phyloP scores from a whole-genome alignment of 139 green algal genomes.

The Marvania coccoides region DNA sequence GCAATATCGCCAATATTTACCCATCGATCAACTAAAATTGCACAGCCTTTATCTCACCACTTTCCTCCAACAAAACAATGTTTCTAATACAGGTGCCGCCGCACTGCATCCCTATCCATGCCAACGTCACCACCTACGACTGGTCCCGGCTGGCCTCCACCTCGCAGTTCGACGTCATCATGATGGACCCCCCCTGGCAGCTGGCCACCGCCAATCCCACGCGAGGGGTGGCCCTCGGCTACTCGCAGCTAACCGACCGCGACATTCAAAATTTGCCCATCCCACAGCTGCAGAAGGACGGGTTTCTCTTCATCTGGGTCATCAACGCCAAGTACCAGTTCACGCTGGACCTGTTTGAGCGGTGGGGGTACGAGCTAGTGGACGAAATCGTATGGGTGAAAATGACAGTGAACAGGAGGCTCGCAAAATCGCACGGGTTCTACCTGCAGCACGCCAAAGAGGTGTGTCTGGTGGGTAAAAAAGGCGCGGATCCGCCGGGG shows the following conservation, averaged over 20 bases:
- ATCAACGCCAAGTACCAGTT: conserved; percentile 95
- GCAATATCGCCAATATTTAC: too few relatives aligned
- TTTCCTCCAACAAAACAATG: too few relatives aligned
- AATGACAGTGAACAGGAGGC: conserved; percentile 81
- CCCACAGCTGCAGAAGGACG: conserved; percentile 59
- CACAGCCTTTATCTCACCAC: too few relatives aligned
- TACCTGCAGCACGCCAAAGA: conserved; percentile 94
- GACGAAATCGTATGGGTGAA: conserved; percentile 96
- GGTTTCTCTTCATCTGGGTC: conserved; percentile 90
- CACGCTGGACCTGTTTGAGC: conserved; percentile 79
- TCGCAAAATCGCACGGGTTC: conserved; percentile 91
- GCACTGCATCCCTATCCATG: conserved; percentile 84
- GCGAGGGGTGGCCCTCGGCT: conserved; percentile 80
- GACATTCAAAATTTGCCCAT: conserved; percentile 79
- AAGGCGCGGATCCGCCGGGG: conserved; percentile 40
- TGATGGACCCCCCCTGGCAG: conserved; percentile 96
- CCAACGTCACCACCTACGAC: conserved; percentile 86
- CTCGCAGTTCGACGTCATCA: conserved; percentile 65
- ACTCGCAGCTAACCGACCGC: conserved; percentile 78
- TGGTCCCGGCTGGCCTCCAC: conserved; percentile 49
- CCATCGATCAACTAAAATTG: too few relatives aligned
- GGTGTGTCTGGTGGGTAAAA: conserved; percentile 75
- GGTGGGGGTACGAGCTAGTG: conserved; percentile 88
- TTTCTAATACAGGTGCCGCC: conserved; percentile 64
- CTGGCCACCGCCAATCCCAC: conserved; percentile 91